Evolutionary conservation across 139 green algal species (phyloP).

Genomic region (Pleodorina starrii): DNA sequence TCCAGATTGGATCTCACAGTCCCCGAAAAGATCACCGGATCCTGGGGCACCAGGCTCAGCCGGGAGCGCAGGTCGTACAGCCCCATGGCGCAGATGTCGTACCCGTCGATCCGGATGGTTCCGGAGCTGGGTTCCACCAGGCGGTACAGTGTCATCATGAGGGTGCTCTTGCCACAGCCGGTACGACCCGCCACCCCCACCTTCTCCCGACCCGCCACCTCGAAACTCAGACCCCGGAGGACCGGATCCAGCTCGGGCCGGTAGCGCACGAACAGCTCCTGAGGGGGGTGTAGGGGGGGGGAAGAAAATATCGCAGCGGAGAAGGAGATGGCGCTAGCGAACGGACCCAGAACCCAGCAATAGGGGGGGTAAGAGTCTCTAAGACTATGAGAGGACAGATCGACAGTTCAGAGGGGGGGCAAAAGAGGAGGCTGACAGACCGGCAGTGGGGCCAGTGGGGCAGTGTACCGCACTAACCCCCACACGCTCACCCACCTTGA

Average conservation of each 20-base stretch:
- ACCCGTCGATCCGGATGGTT: slow-evolving; percentile 88
- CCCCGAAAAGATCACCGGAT: slow-evolving; percentile 87
- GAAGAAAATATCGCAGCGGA: no score
- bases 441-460: no score
- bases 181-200: slow-evolving; percentile 81
- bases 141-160: slow-evolving; percentile 82
- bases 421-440: no score
- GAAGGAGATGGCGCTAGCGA: no score
- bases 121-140: slow-evolving; percentile 87
- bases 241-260: slow-evolving; percentile 80
- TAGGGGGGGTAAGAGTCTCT: no score
- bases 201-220: slow-evolving; percentile 65
- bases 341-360: no score
- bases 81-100: slow-evolving; percentile 86
- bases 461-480: no score
- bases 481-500: slow-evolving; percentile 50
- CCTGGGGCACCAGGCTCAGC: slow-evolving; percentile 82
- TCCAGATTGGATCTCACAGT: slow-evolving; percentile 94
- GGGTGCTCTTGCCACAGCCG: slow-evolving; percentile 75
- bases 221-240: slow-evolving; percentile 81
- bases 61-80: slow-evolving; percentile 77
- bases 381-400: no score
- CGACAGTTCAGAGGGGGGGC: no score
- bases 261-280: slow-evolving; percentile 70
- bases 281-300: no score